Percentiles rank a stretch among this genome's conserved stretches.
These are phyloP conservation scores for Carnegiea gigantea DNA, from an alignment of 179 eudicot genomes.

Conservation along the genomic window DNA sequence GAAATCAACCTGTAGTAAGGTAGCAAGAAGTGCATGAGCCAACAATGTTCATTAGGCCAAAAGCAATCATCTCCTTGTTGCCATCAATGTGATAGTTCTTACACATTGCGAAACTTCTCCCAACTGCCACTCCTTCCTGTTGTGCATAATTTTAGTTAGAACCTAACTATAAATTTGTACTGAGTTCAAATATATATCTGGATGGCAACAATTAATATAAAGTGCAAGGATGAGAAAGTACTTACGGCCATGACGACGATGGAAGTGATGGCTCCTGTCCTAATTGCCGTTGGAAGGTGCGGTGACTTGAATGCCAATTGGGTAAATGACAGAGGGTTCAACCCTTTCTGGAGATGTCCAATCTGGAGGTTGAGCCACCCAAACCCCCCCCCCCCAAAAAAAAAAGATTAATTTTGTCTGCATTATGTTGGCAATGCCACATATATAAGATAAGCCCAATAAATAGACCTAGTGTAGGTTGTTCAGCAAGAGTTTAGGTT, in stretches of 20 bases:
- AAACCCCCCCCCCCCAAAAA: no score
- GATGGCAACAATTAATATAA: neutral
- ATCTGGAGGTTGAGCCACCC: slow-evolving; percentile 30
- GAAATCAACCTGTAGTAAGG: slow-evolving; percentile 42
- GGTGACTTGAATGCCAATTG: slow-evolving; percentile 39
- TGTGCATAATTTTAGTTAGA: neutral
- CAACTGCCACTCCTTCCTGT: slow-evolving; percentile 66
- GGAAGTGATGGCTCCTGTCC: slow-evolving; percentile 41
- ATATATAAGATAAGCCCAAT: neutral
- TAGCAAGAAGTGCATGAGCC: slow-evolving; percentile 69
- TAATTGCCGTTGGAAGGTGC: slow-evolving; percentile 29
- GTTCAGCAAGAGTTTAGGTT: no score
- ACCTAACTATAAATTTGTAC: neutral
- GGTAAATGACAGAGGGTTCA: slow-evolving; percentile 44
- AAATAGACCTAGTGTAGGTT: no score
- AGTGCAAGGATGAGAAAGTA: neutral
- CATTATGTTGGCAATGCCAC: no score
- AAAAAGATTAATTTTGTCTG: neutral
- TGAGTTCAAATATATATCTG: neutral
- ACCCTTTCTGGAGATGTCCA: slow-evolving; percentile 49
- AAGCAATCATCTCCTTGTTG: slow-evolving; percentile 64
- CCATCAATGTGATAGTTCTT: slow-evolving; percentile 64
- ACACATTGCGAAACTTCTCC: slow-evolving; percentile 51
- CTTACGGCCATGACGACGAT: slow-evolving; percentile 46
- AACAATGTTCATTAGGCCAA: slow-evolving; percentile 59